phyloP scores from a whole-genome alignment of 345 rosid species.

The Angophora floribunda region DNA sequence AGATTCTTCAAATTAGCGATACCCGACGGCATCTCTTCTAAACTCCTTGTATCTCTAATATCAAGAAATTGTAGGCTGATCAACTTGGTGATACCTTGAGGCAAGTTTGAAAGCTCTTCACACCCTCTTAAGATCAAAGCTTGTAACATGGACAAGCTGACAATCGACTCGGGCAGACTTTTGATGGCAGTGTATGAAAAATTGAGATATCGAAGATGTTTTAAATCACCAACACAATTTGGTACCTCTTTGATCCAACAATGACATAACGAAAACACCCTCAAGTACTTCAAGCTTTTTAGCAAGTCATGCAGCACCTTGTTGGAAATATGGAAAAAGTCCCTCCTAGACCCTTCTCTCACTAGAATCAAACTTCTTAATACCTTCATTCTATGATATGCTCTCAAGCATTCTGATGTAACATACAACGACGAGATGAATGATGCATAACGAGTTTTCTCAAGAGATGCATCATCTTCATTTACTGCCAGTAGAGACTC shows the following conservation, averaged over 20 bases:
- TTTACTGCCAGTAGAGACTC: rapidly evolving
- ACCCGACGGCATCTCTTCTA: background rate
- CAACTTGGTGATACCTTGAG: background rate
- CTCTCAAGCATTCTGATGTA: background rate
- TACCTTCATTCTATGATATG: background rate
- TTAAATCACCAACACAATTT: background rate
- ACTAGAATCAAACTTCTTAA: background rate
- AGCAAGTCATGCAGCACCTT: background rate
- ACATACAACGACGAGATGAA: rapidly evolving
- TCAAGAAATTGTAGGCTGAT: background rate
- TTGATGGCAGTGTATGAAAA: background rate
- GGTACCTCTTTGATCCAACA: background rate
- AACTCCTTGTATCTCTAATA: background rate
- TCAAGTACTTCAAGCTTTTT: background rate
- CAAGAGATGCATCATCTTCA: background rate
- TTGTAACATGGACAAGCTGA: background rate
- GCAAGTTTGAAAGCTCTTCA: background rate
- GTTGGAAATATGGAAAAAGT: background rate
- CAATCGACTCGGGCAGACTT: background rate
- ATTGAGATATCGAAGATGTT: background rate
- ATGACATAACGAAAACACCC: background rate
- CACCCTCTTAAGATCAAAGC: background rate
- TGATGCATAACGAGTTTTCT: background rate
- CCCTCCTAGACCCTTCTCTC: rapidly evolving
- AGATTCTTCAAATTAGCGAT: background rate